These are phyloP conservation scores for Lachnellula willkommii DNA, from an alignment of 2,329 filamentous ascomycete genomes.

Conservation along the genomic window DNA sequence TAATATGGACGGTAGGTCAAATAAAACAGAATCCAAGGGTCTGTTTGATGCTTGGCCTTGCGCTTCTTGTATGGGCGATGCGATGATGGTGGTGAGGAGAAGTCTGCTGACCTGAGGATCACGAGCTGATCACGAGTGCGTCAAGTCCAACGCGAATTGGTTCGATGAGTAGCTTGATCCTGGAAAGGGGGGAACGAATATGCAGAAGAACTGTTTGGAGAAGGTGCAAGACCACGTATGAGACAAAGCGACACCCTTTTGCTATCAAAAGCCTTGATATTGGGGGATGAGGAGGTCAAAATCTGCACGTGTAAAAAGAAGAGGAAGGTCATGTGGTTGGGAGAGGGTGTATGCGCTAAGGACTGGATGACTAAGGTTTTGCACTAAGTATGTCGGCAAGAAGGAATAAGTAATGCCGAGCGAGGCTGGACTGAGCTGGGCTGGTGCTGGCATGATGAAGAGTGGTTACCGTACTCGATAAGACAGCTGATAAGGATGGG, in stretches of 20 bases:
- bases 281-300: slow-evolving; percentile 2
- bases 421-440: background rate
- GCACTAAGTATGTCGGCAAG: too few relatives aligned
- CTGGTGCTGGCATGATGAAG: background rate
- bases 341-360: background rate
- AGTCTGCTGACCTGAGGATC: slow-evolving; percentile 23
- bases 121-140: slow-evolving; percentile 22
- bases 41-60: slow-evolving; percentile 6
- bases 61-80: slow-evolving; percentile 15
- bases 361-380: background rate
- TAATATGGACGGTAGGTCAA: slow-evolving; percentile 2
- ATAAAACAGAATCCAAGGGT: slow-evolving; percentile 4
- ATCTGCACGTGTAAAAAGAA: slow-evolving; percentile 6
- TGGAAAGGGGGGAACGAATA: background rate
- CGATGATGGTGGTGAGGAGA: background rate
- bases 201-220: slow-evolving; percentile 3
- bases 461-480: background rate
- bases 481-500: background rate
- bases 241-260: slow-evolving; percentile 19
- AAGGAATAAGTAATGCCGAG: background rate
- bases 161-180: slow-evolving; percentile 2
- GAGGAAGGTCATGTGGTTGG: slow-evolving; percentile 3
- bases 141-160: slow-evolving; percentile 8
- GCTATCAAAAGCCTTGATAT: slow-evolving; percentile 1
- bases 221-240: background rate